phyloP scores from a whole-genome alignment of 2,329 filamentous ascomycete genomes.

The Xylariaceae sp. region DNA sequence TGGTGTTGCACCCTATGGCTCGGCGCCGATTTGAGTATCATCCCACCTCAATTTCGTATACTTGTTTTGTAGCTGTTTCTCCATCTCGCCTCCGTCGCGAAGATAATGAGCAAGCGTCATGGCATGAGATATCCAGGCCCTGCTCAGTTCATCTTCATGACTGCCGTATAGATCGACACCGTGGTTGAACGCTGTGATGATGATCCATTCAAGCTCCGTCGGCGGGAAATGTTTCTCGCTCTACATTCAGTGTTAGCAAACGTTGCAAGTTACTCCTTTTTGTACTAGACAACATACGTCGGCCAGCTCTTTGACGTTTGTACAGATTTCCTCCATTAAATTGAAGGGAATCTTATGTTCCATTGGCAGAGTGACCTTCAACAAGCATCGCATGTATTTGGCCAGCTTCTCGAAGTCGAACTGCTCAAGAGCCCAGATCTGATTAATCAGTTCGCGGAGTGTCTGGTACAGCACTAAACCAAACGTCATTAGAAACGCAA shows the following conservation, averaged over 20 bases:
- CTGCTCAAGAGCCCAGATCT: slow-evolving; percentile 53
- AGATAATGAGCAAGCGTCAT: slow-evolving; percentile 56
- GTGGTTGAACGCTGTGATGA: slow-evolving; percentile 63
- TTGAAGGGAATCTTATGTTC: slow-evolving; percentile 52
- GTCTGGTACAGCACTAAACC: slow-evolving; percentile 45
- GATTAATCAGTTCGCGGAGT: slow-evolving; percentile 64
- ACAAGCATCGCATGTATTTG: slow-evolving; percentile 73
- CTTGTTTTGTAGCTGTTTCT: slow-evolving; percentile 40
- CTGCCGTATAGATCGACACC: slow-evolving; percentile 60
- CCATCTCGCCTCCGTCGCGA: slow-evolving; percentile 47
- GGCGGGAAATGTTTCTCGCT: slow-evolving; percentile 51
- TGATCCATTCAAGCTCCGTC: slow-evolving; percentile 72
- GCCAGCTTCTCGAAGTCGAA: slow-evolving; percentile 58
- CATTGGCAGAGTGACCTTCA: slow-evolving; percentile 58
- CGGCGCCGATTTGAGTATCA: background rate
- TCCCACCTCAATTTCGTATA: slow-evolving; percentile 36
- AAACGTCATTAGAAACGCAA: background rate
- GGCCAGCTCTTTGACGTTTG: slow-evolving; percentile 46
- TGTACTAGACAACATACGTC: slow-evolving; percentile 36
- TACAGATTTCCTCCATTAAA: slow-evolving; percentile 59
- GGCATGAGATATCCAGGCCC: slow-evolving; percentile 58
- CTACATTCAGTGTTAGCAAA: slow-evolving; percentile 24
- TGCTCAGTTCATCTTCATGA: slow-evolving; percentile 50
- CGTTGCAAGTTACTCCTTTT: background rate
- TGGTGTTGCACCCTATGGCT: background rate